A percentile compares a stretch with the other conserved stretches of the same genome.
Conservation (phyloP, 345 rosid genomes). For the Salix purpurea region DNA sequence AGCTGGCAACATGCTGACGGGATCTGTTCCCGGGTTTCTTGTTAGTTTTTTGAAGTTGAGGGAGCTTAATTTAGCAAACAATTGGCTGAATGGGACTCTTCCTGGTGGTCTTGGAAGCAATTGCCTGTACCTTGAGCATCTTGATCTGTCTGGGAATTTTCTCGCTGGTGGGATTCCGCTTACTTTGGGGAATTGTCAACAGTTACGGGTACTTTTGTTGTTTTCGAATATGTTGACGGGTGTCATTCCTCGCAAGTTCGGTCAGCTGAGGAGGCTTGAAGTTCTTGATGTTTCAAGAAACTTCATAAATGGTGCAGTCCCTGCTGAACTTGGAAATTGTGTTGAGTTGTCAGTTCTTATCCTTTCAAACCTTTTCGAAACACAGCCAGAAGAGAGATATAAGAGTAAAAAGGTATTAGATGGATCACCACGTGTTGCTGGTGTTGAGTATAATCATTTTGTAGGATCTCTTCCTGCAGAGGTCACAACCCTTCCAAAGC, state of each 20-base stretch:
- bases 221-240: slow-evolving; percentile 28
- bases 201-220: slow-evolving; percentile 26
- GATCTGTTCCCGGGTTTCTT: slow-evolving; percentile 15
- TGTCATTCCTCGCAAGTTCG: slow-evolving; percentile 27
- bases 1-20: slow-evolving; percentile 26
- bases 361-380: slow-evolving; percentile 25
- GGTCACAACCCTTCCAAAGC: slow-evolving; percentile 26
- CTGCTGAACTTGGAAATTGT: slow-evolving; percentile 35
- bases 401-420: background rate
- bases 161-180: slow-evolving; percentile 23
- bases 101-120: slow-evolving; percentile 13
- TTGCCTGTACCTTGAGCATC: slow-evolving; percentile 23
- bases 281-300: slow-evolving; percentile 32
- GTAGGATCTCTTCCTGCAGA: slow-evolving; percentile 24
- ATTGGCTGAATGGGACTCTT: slow-evolving; percentile 24
- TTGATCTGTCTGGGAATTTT: slow-evolving; percentile 34
- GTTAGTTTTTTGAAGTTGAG: slow-evolving; percentile 17
- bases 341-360: slow-evolving; percentile 27
- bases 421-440: background rate
- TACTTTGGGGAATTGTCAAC: slow-evolving; percentile 23
- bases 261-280: slow-evolving; percentile 23
- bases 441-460: slow-evolving; percentile 18
- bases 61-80: slow-evolving; percentile 25
- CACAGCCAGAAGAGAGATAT: slow-evolving; percentile 6
- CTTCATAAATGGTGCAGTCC: slow-evolving; percentile 23